Percentiles rank a stretch among this genome's conserved stretches.
Evolutionary conservation across 164 flowering plant genomes (phyloP).

Genomic region (Nymphaea colorata): DNA sequence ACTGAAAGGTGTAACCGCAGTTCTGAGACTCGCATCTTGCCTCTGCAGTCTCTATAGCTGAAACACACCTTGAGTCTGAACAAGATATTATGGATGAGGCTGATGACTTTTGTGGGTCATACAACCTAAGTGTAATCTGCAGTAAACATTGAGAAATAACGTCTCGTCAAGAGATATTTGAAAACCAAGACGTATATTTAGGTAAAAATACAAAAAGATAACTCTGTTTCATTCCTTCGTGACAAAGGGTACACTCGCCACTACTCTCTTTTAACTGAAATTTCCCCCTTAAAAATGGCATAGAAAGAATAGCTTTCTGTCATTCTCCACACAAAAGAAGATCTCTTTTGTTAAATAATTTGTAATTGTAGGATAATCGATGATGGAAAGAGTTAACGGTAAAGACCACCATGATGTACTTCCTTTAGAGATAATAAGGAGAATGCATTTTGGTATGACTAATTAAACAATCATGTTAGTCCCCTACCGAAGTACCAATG

Average conservation of each 20-base stretch:
- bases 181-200: not conserved
- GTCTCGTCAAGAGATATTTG: not conserved
- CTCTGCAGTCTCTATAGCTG: conserved; percentile 52
- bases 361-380: no score
- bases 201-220: no score
- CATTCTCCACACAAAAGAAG: no score
- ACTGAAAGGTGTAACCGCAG: conserved; percentile 67
- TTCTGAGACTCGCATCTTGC: conserved; percentile 43
- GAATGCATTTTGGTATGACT: no score
- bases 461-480: no score
- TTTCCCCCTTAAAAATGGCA: not conserved
- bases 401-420: no score
- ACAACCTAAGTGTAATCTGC: conserved; percentile 61
- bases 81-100: conserved; percentile 53
- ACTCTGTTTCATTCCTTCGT: not conserved
- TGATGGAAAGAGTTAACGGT: no score
- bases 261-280: not conserved
- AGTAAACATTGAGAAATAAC: not conserved
- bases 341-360: no score
- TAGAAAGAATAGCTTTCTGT: no score
- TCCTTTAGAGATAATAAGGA: no score
- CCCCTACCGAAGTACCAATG: no score
- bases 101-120: conserved; percentile 55
- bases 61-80: conserved; percentile 45
- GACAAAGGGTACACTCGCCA: not conserved